Conservation (phyloP, 192 early-diverging fungal genomes). For the Coemansia sp. region DNA sequence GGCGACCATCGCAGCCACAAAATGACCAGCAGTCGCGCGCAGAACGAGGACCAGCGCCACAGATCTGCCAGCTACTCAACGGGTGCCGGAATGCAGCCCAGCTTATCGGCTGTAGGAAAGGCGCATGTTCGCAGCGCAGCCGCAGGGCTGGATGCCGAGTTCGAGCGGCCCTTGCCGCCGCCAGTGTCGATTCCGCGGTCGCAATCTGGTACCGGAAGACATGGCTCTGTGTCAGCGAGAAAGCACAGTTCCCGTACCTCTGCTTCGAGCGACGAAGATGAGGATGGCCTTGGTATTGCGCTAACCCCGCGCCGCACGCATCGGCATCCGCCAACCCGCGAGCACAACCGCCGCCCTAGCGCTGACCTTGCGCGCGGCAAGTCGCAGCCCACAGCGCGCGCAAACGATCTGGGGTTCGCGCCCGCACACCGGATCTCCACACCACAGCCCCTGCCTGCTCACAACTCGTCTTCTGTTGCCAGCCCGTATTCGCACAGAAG, state of each 20-base stretch:
- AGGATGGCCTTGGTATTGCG: not conserved
- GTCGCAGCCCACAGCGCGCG: constrained; percentile 32
- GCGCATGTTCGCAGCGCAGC: constrained; percentile 31
- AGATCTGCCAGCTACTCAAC: not conserved
- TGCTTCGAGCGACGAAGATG: not conserved
- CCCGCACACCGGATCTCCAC: constrained; percentile 18
- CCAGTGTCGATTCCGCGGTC: constrained; percentile 24
- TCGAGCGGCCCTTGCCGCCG: constrained; percentile 26
- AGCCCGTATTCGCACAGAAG: constrained; percentile 33
- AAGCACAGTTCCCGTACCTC: not conserved
- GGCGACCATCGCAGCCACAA: not conserved
- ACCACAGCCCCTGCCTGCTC: constrained; percentile 16
- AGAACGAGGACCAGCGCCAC: not conserved
- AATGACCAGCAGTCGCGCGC: not conserved
- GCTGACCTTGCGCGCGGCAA: constrained; percentile 18
- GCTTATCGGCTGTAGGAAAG: not conserved
- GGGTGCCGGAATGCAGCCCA: not conserved
- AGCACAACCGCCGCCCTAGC: constrained; percentile 1
- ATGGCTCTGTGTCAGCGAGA: not conserved
- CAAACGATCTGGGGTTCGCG: constrained; percentile 8
- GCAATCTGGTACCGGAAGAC: not conserved
- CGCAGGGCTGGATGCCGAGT: constrained; percentile 19
- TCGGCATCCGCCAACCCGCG: not conserved
- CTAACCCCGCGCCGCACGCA: not conserved
- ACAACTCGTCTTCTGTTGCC: not conserved